These are phyloP conservation scores for Sambucus nigra DNA, from an alignment of 129 eudicot genomes.

Conservation along the genomic window DNA sequence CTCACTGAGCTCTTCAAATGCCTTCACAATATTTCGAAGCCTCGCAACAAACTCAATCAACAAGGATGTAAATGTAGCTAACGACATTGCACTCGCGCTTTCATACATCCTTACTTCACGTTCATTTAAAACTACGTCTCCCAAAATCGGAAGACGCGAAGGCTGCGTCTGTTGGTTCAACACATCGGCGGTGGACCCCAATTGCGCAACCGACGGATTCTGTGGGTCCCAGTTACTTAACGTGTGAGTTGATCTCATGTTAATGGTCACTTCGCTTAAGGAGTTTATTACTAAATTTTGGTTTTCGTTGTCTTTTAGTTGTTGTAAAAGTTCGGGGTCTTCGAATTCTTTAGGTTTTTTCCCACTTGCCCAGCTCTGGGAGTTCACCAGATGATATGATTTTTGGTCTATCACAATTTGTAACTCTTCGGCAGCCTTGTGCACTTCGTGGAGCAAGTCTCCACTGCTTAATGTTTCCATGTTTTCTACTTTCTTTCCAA, in stretches of 20 bases:
- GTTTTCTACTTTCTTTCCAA: slow-evolving; percentile 74
- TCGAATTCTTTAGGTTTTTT: slow-evolving; percentile 45
- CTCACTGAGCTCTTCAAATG: slow-evolving; percentile 56
- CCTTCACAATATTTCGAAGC: slow-evolving; percentile 59
- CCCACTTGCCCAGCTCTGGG: slow-evolving; percentile 58
- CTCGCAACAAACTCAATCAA: slow-evolving; percentile 81
- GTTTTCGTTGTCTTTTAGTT: slow-evolving; percentile 43
- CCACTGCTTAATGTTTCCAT: slow-evolving; percentile 58
- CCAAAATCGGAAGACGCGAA: slow-evolving; percentile 66
- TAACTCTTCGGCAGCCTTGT: slow-evolving; percentile 76
- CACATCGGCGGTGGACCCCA: slow-evolving; percentile 44
- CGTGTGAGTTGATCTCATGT: slow-evolving; percentile 38
- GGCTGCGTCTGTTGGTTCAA: slow-evolving; percentile 67
- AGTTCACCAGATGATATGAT: slow-evolving; percentile 63
- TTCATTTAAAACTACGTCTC: slow-evolving; percentile 52
- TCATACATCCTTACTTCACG: slow-evolving; percentile 62
- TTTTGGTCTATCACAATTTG: slow-evolving; percentile 68
- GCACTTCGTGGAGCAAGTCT: slow-evolving; percentile 52
- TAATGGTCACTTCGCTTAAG: slow-evolving; percentile 42
- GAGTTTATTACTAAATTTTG: slow-evolving; percentile 53
- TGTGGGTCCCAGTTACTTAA: slow-evolving; percentile 24
- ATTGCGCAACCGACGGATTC: slow-evolving; percentile 40
- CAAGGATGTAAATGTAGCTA: slow-evolving; percentile 60
- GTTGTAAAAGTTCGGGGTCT: slow-evolving; percentile 45
- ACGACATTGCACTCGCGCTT: slow-evolving; percentile 71